A percentile compares a stretch with the other conserved stretches of the same genome.
Evolutionary conservation across 306 rosid species (phyloP).

Genomic region (Quillaja saponaria): DNA sequence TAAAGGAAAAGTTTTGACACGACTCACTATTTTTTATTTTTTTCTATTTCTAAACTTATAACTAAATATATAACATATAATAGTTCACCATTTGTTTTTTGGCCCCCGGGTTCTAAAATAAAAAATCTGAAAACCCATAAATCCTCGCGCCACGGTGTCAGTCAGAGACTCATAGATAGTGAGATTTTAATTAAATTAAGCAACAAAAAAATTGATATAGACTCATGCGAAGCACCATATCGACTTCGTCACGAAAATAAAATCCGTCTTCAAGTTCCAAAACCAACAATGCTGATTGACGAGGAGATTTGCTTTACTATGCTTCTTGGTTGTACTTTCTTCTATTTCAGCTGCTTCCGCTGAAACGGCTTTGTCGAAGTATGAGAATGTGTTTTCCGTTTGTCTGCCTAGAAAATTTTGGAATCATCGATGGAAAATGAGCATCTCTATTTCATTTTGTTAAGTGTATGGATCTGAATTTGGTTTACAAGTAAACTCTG

Average conservation of each 20-base stretch:
- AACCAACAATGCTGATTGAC: conserved; percentile 35
- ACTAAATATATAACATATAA: too few relatives aligned
- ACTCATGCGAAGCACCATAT: conserved; percentile 28
- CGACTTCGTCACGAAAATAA: conserved; percentile 21
- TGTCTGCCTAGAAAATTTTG: not conserved
- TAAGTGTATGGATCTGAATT: conserved; percentile 8
- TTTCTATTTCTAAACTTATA: too few relatives aligned
- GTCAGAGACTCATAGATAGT: not conserved
- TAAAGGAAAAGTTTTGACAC: too few relatives aligned
- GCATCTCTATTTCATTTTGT: too few relatives aligned
- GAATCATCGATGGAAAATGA: not conserved
- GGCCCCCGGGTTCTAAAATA: too few relatives aligned
- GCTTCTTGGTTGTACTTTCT: conserved; percentile 34
- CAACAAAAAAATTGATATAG: not conserved
- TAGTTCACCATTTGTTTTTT: too few relatives aligned
- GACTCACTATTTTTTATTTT: too few relatives aligned
- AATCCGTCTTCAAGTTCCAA: conserved; percentile 24
- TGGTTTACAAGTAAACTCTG: not conserved
- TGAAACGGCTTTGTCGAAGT: conserved; percentile 82
- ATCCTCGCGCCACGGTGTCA: conserved; percentile 7
- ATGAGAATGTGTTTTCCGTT: not conserved
- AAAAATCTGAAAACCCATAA: conserved; percentile 30
- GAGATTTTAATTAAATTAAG: conserved; percentile 21
- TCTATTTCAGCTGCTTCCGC: conserved; percentile 56
- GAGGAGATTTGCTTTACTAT: conserved; percentile 33